Evolutionary conservation across 1,284 basidiomycete genomes (phyloP).

Genomic region (Cutaneotrichosporon arboriforme): DNA sequence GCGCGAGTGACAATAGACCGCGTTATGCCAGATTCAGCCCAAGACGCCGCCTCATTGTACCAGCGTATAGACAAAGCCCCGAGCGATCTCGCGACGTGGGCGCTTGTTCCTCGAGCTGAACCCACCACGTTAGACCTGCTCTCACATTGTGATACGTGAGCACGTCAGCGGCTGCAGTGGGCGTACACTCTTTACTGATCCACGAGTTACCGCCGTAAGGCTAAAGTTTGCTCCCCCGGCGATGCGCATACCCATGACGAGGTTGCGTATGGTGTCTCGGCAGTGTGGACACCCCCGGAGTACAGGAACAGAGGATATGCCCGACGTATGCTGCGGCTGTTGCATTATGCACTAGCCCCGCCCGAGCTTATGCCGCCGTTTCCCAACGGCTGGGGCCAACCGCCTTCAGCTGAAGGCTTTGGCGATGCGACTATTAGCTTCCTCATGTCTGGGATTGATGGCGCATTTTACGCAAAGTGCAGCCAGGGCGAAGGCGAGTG

Average conservation of each 20-base stretch:
- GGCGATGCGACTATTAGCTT: constrained; percentile 18
- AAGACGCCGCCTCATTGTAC: neutral
- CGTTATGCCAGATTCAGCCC: neutral
- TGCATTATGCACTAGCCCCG: constrained; percentile 24
- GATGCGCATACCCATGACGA: neutral
- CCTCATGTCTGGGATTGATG: constrained; percentile 30
- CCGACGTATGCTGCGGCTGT: constrained; percentile 25
- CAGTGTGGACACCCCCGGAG: constrained; percentile 26
- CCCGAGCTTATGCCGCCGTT: constrained; percentile 13
- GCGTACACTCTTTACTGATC: too few species aligned
- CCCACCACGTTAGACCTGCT: constrained; percentile 20
- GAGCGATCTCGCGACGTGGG: constrained; percentile 15
- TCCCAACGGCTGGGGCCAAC: constrained; percentile 19
- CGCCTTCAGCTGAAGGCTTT: constrained; percentile 2
- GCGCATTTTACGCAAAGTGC: constrained; percentile 26
- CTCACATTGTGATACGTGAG: constrained; percentile 27
- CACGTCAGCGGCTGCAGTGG: too few species aligned
- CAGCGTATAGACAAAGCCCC: neutral
- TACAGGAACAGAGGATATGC: constrained; percentile 29
- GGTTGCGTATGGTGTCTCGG: constrained; percentile 26
- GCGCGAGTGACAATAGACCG: neutral
- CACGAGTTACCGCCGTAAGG: neutral
- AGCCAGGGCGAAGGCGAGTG: neutral
- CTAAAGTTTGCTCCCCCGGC: neutral
- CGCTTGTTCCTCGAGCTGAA: constrained; percentile 19